Evolutionary conservation across 169 alveolate genomes (phyloP).

Genomic region (Plasmodium yoelii): DNA sequence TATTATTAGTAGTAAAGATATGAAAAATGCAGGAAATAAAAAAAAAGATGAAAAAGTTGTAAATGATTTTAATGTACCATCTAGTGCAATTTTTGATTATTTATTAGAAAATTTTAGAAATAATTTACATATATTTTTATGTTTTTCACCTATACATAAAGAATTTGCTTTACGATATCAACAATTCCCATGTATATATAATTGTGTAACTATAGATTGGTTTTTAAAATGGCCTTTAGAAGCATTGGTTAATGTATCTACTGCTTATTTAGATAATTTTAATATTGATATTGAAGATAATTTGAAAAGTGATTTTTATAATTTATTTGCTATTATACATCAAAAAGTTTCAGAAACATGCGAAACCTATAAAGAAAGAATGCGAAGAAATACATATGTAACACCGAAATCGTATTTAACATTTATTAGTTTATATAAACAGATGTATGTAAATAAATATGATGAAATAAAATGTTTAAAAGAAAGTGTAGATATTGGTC

Average conservation of each 20-base stretch:
- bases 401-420: conserved; percentile 97
- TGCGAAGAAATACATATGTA: conserved; percentile 97
- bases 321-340: conserved; percentile 84
- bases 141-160: conserved; percentile 97
- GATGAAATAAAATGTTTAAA: conserved; percentile 92
- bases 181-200: conserved; percentile 97
- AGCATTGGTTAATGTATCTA: conserved; percentile 95
- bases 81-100: conserved; percentile 78
- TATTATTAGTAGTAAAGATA: conserved; percentile 62
- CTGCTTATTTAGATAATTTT: conserved; percentile 90
- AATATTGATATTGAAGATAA: conserved; percentile 75
- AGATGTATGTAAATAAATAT: conserved; percentile 91
- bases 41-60: conserved; percentile 65
- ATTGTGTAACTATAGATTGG: conserved; percentile 97
- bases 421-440: conserved; percentile 94
- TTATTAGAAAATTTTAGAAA: conserved; percentile 95
- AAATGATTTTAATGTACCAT: conserved; percentile 50
- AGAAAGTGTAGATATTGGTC: conserved; percentile 94
- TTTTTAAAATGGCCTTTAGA: conserved; percentile 98
- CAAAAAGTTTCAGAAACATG: conserved; percentile 92
- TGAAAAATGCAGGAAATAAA: conserved; percentile 1
- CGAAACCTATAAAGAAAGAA: conserved; percentile 92
- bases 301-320: conserved; percentile 48
- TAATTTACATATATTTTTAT: conserved; percentile 94
- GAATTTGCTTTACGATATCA: conserved; percentile 96